Percentiles rank a stretch among this genome's conserved stretches.
Conservation (phyloP, 139 green algal species). For the Nannochloris sp. region DNA sequence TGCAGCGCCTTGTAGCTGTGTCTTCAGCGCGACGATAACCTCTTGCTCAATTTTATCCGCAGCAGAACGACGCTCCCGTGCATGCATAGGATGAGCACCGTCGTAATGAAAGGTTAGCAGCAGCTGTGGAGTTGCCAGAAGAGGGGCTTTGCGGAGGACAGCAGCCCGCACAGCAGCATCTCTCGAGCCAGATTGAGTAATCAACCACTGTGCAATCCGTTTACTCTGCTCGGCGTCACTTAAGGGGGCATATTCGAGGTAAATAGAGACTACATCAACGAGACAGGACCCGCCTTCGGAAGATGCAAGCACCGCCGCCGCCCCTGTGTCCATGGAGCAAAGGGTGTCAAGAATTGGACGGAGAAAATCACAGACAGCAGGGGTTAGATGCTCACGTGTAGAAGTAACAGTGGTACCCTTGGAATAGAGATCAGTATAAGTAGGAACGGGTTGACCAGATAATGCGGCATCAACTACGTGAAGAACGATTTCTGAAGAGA, state of each 20-base stretch:
- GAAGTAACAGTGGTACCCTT: neutral
- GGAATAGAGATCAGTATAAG: too few species aligned
- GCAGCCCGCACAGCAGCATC: neutral
- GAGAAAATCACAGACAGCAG: constrained; percentile 9
- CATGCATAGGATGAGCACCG: constrained; percentile 24
- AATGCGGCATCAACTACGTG: neutral
- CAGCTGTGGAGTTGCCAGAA: constrained; percentile 14
- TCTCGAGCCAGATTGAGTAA: neutral
- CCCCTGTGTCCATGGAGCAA: neutral
- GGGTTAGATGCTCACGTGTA: neutral
- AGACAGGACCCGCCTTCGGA: neutral
- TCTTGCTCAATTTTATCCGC: constrained; percentile 9
- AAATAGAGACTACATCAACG: neutral
- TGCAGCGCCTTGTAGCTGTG: neutral
- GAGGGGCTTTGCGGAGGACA: neutral
- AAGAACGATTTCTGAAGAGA: too few species aligned
- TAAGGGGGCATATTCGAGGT: neutral
- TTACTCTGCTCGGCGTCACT: constrained; percentile 12
- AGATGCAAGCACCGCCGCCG: neutral
- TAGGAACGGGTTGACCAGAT: neutral
- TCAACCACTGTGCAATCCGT: constrained; percentile 11
- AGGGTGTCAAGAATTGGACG: constrained; percentile 5
- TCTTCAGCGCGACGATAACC: constrained; percentile 14
- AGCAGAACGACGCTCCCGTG: neutral
- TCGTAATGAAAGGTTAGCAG: constrained; percentile 22